Evolutionary conservation across 2,329 filamentous ascomycete genomes (phyloP), one percentile per base, ranked within the genome.

Genomic region (Ophiostoma sp.): DNA sequence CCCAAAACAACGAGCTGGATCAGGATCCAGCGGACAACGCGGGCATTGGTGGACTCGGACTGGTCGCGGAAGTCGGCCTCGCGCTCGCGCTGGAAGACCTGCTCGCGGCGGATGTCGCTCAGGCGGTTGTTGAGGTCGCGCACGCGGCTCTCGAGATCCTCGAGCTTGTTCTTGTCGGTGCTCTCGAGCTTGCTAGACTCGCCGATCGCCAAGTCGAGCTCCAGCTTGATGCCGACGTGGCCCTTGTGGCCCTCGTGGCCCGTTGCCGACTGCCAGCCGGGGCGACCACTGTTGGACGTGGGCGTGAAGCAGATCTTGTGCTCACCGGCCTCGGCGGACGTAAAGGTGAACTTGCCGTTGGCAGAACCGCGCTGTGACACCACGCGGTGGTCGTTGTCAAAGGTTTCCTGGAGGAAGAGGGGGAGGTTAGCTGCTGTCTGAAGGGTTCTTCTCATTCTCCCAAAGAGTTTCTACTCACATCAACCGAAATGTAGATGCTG

Each of bases 31-130:
- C 94, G 91, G 69, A 98, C 90, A 76, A 98, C 95, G 79, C 95
- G 92, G 72, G 90, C 86, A 83, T 99, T 99, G 77, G 95, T 98
- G 57, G 89, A 87, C 84, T 99, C 96, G 78, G 94, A 98, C 83
- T 98, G 96, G 84, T 99, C 96, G 84, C 96, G 90, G 87, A 99
- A 99, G 82, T 98, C 95, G 78, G 94, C 94, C 82, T 99, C 96
- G 77, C 96, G 93, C 87, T 98, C 96, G 81, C 95, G 87, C 83
- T 99, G 96, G 85, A 98, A 98, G 73, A 98, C 90, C 87, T 99
- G 96, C 85, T 99, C 96, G 79, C 95, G 87, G 79, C 93, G 88
- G 75, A 99, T 94, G 83, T 98, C 96, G 80, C 92, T 89, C 82
- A 99, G 84, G 75, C 96, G 88, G 52, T 90, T 89, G 83, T 97